Evolutionary conservation across 2,329 filamentous ascomycete genomes (phyloP), one percentile per base, ranked within the genome.

Genomic region (Aspergillus japonicus): DNA sequence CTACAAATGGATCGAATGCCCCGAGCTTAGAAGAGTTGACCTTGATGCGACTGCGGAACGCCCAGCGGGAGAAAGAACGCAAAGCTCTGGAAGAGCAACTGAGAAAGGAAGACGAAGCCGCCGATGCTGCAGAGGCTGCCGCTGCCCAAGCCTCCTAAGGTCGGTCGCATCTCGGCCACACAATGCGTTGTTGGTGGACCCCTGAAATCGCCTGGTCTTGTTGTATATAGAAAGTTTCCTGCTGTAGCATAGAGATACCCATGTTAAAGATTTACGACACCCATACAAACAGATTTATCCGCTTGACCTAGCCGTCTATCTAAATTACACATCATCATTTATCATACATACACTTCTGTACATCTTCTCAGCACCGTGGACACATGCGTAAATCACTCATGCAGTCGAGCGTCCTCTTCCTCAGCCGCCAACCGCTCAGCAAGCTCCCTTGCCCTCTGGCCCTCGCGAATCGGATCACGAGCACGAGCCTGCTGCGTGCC

Each of bases 1-100:
- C 69, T 5, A 51, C 64, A 8, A 66, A 71, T 11, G 68, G 68
- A 4, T 49, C 68, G 5, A 73, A 70, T 21, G 71, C 69, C 42
- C 76, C 76, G 11, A 80, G 73, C 57, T 61, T 80, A n/a, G 73
- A 80, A 62, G 78, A 81, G 49, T 61, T 77, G 54, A 86, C 82
- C 1, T 79, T 86, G 75, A 86, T 83, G 61, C 79, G 83, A 58
- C 64, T 87, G 47, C 82, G 83, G 64, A 84, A 81, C 58, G 84
- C 84, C 1, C 83, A 87, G 70, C 79, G 78, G 47, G 77, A 79
- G 65, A 78, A 80, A 24, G 84, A 87, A 69, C 80, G 78, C 58
- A 79, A 77, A 65, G 77, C 78, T 33, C 62, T 84, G 12, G 83
- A 84, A 62, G 83, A 85, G 55, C 79, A 86, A 63, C 78, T 84